phyloP scores from a whole-genome alignment of 768 basidiomycete species.

The Pleurotus pulmonarius region DNA sequence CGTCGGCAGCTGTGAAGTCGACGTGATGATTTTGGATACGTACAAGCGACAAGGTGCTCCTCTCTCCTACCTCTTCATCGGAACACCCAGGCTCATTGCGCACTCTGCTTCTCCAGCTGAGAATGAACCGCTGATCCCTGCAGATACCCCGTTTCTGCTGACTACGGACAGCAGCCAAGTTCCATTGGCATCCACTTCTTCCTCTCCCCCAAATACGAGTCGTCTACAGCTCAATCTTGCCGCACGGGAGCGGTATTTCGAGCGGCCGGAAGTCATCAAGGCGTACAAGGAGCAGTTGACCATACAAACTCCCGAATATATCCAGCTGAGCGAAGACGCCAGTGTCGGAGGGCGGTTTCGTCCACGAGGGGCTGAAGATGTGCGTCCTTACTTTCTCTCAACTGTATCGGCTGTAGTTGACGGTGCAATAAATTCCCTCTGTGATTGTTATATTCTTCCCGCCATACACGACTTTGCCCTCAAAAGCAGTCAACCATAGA shows the following conservation, averaged over 20 bases:
- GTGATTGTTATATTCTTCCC: neutral
- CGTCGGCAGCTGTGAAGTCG: constrained; percentile 74
- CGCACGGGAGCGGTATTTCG: constrained; percentile 72
- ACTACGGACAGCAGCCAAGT: constrained; percentile 65
- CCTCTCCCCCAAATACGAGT: constrained; percentile 14
- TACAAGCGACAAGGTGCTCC: constrained; percentile 71
- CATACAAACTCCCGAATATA: constrained; percentile 80
- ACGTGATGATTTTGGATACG: constrained; percentile 81
- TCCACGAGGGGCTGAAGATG: constrained; percentile 66
- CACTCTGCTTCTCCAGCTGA: constrained; percentile 44
- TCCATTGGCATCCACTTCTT: constrained; percentile 34
- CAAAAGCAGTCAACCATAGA: constrained; percentile 48
- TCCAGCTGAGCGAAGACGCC: constrained; percentile 40
- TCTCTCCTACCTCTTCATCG: constrained; percentile 3
- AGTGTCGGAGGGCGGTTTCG: constrained; percentile 67
- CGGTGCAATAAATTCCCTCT: neutral
- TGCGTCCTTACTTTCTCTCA: constrained; percentile 34
- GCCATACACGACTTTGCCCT: constrained; percentile 8
- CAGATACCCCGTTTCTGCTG: constrained; percentile 61
- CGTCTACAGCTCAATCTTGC: constrained; percentile 46
- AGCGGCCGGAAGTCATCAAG: constrained; percentile 70
- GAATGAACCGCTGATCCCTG: constrained; percentile 67
- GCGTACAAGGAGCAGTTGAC: constrained; percentile 63
- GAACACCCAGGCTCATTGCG: neutral
- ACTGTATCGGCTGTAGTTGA: neutral